phyloP scores from a whole-genome alignment of 306 rosid species.

The Trichosanthes truncata region DNA sequence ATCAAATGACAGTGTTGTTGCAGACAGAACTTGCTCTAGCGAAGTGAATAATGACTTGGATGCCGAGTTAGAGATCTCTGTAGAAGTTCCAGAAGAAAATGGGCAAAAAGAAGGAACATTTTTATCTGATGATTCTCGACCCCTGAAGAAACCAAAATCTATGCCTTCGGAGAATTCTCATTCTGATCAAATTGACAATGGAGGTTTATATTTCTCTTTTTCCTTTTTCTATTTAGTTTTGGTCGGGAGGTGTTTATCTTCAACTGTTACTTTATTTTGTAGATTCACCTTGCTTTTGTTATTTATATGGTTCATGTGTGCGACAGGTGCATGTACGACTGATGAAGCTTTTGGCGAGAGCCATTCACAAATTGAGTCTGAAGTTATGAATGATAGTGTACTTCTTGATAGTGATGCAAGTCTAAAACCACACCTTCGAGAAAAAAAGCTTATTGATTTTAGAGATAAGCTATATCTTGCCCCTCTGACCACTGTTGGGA shows the following conservation, averaged over 20 bases:
- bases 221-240: neutral
- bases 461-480: conserved; percentile 88
- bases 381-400: conserved; percentile 19
- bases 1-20: conserved; percentile 22
- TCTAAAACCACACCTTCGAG: conserved; percentile 59
- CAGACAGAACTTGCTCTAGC: conserved; percentile 39
- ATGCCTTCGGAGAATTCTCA: conserved; percentile 21
- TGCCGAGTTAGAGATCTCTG: conserved; percentile 33
- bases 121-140: conserved; percentile 35
- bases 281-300: neutral
- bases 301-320: conserved; percentile 14
- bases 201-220: conserved; percentile 30
- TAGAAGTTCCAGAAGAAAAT: conserved; percentile 26
- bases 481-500: conserved; percentile 94
- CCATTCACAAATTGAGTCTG: conserved; percentile 33
- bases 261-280: neutral
- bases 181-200: conserved; percentile 27
- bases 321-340: conserved; percentile 26
- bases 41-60: conserved; percentile 23
- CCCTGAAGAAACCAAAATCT: conserved; percentile 56
- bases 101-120: conserved; percentile 17
- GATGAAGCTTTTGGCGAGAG: conserved; percentile 25
- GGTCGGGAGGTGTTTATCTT: neutral
- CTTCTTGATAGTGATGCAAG: conserved; percentile 47
- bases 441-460: conserved; percentile 80